These are phyloP conservation scores for Amaranthus hypochondriacus DNA, from an alignment of 148 eudicot species.

Conservation along the genomic window DNA sequence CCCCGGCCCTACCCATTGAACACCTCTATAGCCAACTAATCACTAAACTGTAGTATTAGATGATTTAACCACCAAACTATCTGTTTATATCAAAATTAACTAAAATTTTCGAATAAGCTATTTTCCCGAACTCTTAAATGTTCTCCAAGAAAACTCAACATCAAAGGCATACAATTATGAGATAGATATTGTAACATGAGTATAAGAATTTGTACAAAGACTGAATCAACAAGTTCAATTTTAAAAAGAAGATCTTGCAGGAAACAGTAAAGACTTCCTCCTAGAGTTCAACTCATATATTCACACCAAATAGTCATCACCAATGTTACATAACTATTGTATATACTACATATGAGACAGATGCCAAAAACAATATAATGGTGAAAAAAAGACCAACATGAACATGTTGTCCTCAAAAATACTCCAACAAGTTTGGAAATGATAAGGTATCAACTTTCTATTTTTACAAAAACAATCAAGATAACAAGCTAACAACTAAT, in stretches of 20 bases:
- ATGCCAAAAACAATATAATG: neutral
- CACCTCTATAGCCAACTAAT: no score
- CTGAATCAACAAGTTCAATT: neutral
- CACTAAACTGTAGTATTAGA: no score
- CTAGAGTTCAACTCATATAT: neutral
- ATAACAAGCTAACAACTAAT: neutral
- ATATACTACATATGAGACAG: neutral
- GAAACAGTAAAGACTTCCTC: neutral
- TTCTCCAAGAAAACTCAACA: no score
- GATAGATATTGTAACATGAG: no score
- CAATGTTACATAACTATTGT: neutral
- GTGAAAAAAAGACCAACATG: neutral
- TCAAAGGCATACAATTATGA: no score
- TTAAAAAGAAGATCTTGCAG: neutral
- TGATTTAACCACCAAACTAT: no score
- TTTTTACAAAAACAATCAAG: slow-evolving; percentile 3
- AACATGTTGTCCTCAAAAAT: neutral
- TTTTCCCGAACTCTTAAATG: no score
- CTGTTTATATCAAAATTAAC: no score
- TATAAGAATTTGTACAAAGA: neutral
- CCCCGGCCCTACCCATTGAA: no score
- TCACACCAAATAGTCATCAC: neutral
- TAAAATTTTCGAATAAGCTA: no score
- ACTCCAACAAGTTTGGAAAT: neutral
- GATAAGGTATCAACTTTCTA: no score